Base-by-base conservation (phyloP, 345 rosid genomes). In the Firmiana major region DNA sequence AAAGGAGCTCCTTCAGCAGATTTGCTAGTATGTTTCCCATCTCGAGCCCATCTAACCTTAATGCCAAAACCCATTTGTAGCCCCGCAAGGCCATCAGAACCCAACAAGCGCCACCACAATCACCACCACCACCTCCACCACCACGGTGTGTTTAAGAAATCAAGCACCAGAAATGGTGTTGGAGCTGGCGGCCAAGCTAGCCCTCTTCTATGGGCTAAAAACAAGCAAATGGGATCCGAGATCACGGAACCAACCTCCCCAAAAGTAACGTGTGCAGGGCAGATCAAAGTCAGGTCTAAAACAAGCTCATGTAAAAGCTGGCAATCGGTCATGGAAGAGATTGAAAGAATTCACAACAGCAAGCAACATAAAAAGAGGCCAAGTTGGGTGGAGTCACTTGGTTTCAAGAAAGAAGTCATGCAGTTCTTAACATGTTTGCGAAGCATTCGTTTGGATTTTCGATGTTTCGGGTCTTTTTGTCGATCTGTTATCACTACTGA, bases 251-350 rank as follows among this genome's bases (percentile, higher is more conserved):
- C 99, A 0, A 93, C 93, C 9, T 95, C 99, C 8, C 98, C 99
- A 0, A 89, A 91, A 79, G 97, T 95, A 26, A 95, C 95, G 0
- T 95, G 99, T 48, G 94, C 93, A 4, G 99, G 99, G 34, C 95
- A 95, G 90, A 91, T 95, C 87, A 95, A 90, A 86, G 93, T 93
- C n/a, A 80, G 89, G 76, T 90, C 89, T 19, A 88, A 89, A 71
- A 79, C 84, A 7, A 78, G 84, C 40, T 49, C 92, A 43, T 83
- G 92, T 78, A 93, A 88, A 89, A 93, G 83, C 69, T 92, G 92
- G 97, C 92, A 91, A 82, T 86, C 93, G 0, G 88, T 93, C 0
- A 91, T 91, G 97, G 94, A 84, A 63, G 92, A 89, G 85, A 87
- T 89, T 1, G 92, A 89, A 79, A 81, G 85, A 78, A 84, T 86